phyloP scores from a whole-genome alignment of 768 basidiomycete species.

The Kwoniella pini region DNA sequence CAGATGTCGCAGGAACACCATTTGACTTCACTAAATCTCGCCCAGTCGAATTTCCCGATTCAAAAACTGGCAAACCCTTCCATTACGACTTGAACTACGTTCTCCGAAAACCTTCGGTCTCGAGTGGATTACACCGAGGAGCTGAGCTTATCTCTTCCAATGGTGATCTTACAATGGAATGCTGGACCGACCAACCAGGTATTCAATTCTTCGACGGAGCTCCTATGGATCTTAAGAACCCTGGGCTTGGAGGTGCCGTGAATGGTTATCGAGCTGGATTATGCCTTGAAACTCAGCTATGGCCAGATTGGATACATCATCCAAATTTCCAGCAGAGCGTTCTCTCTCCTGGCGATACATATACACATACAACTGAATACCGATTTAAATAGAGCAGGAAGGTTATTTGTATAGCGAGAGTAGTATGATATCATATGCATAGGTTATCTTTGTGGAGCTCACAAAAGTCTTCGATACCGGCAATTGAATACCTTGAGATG shows the following conservation, averaged over 20 bases:
- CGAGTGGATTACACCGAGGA: slow-evolving; percentile 6
- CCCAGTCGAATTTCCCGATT: slow-evolving; percentile 7
- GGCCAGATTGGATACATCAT: slow-evolving; percentile 13
- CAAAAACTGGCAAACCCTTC: slow-evolving; percentile 12
- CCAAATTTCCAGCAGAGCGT: slow-evolving; percentile 1
- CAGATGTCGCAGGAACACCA: slow-evolving; percentile 19
- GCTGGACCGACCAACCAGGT: slow-evolving; percentile 26
- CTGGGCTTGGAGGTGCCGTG: slow-evolving; percentile 10
- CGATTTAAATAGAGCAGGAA: too few relatives aligned
- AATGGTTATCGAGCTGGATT: slow-evolving; percentile 11
- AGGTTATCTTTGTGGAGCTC: too few relatives aligned
- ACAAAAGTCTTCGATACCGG: too few relatives aligned
- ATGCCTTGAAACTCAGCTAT: slow-evolving; percentile 24
- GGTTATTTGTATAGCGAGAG: too few relatives aligned
- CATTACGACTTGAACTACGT: slow-evolving; percentile 23
- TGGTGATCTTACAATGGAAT: slow-evolving; percentile 23
- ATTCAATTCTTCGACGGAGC: slow-evolving; percentile 23
- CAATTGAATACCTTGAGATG: too few relatives aligned
- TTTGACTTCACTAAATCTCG: slow-evolving; percentile 18
- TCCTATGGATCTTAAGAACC: slow-evolving; percentile 19
- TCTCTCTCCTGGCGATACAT: slow-evolving; percentile 3
- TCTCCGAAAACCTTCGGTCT: slow-evolving; percentile 4
- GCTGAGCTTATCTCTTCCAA: slow-evolving; percentile 20
- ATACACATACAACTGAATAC: neutral
- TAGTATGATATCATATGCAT: too few relatives aligned